Evolutionary conservation across 139 green algal species (phyloP), one percentile per base, ranked within the genome.

Genomic region (Coelastrella sp.): DNA sequence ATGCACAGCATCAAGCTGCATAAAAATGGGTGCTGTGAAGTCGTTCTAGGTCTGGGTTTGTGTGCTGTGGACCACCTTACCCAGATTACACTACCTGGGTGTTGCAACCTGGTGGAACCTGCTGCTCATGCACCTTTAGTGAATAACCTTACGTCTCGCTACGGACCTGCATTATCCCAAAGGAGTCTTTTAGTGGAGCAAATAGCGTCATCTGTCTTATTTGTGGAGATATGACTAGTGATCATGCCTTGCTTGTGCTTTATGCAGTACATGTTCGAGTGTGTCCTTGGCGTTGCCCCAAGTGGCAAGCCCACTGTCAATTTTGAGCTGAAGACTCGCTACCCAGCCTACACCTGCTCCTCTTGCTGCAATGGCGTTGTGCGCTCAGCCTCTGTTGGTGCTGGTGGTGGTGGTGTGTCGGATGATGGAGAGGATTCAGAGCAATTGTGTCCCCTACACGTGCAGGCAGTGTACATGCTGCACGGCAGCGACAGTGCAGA

Each of bases 401-500:
- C 68, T 27, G 10, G 68, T 76, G 68, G 68, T 19, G 15, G 24
- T 15, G 12, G 14, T 70, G 63, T 10, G 10, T 49, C 35, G 3
- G 68, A 24, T 76, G 68, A 76, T 24, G 19, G 19, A 10, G 19
- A n/a, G 24, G 68, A 76, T 11, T 17, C 17, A 5, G 56, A 68
- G 56, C 19, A 84, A 61, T 49, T 84, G 12, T 84, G 49, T n/a
- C 78, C 78, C 8, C 49, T 68, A 25, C 78, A 84, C 66, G 78
- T 84, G 15, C 78, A 84, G 25, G 78, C 78, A 66, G 78, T 84
- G 17, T 84, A 84, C n/a, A 22, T 27, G 15, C 58, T 84, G 78
- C 49, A 25, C 49, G 78, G 78, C 49, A 84, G 78, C 15, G 6
- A 25, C 8, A 76, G 4, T 8, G 19, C 68, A 76, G 19, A 25